phyloP scores from a whole-genome alignment of 2,329 filamentous ascomycete species.

The Aspergillus novoparasiticus region DNA sequence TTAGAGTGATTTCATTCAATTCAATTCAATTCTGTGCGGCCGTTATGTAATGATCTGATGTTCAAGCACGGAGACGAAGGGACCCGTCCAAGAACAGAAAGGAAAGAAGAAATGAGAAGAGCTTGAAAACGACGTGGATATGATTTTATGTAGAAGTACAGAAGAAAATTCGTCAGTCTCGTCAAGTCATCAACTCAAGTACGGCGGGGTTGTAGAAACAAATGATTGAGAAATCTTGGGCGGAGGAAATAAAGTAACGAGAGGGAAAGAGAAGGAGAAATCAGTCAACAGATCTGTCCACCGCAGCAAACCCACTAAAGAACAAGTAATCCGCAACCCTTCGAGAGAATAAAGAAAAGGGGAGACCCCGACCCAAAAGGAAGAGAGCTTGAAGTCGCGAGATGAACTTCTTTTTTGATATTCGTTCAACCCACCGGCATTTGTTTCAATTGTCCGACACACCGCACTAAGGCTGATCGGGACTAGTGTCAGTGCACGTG shows the following conservation, averaged over 20 bases:
- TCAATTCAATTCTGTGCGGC: constrained; percentile 21
- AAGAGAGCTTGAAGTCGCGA: constrained; percentile 13
- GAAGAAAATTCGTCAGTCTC: constrained; percentile 44
- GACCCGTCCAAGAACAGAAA: constrained; percentile 15
- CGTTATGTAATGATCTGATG: constrained; percentile 15
- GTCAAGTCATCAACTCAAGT: constrained; percentile 42
- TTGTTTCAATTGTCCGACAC: constrained; percentile 19
- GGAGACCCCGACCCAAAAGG: constrained; percentile 17
- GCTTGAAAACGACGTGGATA: constrained; percentile 17
- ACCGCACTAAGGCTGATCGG: constrained; percentile 19
- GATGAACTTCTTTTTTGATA: constrained; percentile 22
- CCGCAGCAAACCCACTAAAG: constrained; percentile 1
- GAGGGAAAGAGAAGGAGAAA: constrained; percentile 16
- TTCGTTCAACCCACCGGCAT: constrained; percentile 20
- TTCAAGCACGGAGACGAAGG: constrained; percentile 13
- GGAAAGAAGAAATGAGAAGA: constrained; percentile 5
- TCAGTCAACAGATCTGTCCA: not conserved
- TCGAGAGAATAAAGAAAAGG: constrained; percentile 15
- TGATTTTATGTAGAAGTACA: constrained; percentile 32
- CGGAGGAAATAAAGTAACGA: constrained; percentile 5
- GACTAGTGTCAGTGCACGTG: constrained; percentile 25
- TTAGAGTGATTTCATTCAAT: constrained; percentile 11
- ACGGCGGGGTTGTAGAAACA: constrained; percentile 22
- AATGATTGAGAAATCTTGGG: constrained; percentile 12
- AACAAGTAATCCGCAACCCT: constrained; percentile 9